Evolutionary conservation across 2,329 filamentous ascomycete species (phyloP).

Genomic region (Zymoseptoria tritici): DNA sequence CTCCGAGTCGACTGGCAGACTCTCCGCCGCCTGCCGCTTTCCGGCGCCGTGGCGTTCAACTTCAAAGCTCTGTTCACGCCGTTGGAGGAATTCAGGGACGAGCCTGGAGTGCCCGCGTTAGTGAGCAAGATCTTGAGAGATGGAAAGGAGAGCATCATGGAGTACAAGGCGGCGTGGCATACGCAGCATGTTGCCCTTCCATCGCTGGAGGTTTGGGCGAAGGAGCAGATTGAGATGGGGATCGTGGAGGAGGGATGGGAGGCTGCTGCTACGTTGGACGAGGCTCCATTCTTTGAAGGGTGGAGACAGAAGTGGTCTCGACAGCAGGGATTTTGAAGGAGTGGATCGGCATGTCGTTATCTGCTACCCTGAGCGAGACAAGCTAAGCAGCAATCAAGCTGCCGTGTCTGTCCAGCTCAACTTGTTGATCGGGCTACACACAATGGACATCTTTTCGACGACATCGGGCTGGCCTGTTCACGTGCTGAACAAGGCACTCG

Average conservation of each 20-base stretch:
- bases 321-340: constrained; percentile 49
- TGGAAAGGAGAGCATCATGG: constrained; percentile 63
- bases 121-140: constrained; percentile 61
- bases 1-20: constrained; percentile 87
- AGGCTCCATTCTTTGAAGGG: constrained; percentile 67
- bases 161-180: constrained; percentile 78
- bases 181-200: constrained; percentile 66
- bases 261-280: constrained; percentile 58
- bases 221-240: constrained; percentile 58
- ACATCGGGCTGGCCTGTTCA: too few relatives aligned
- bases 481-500: not conserved
- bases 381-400: not conserved
- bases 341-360: not conserved
- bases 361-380: not conserved
- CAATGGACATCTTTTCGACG: too few relatives aligned
- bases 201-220: constrained; percentile 54
- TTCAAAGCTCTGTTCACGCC: constrained; percentile 84
- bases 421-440: not conserved
- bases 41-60: constrained; percentile 71
- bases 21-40: constrained; percentile 67
- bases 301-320: constrained; percentile 70
- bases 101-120: constrained; percentile 65
- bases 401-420: not conserved
- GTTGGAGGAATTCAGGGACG: constrained; percentile 59
- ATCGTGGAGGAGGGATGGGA: constrained; percentile 55